Percentiles rank a stretch among this genome's conserved stretches.
These are phyloP conservation scores for Schizopora paradoxa DNA, from an alignment of 1,284 basidiomycete genomes.

Conservation along the genomic window DNA sequence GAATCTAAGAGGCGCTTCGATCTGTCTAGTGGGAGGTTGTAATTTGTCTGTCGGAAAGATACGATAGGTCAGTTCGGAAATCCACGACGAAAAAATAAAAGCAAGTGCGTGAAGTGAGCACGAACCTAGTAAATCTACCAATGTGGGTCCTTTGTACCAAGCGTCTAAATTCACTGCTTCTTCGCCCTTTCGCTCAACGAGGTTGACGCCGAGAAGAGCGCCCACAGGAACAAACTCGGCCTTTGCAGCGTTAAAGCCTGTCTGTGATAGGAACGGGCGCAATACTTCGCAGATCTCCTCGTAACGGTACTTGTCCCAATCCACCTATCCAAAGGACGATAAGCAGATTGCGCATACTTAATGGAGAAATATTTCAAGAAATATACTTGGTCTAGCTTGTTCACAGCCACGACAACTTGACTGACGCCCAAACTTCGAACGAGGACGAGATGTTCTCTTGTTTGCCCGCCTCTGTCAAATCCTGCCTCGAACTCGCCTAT, in stretches of 20 bases:
- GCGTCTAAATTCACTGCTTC: conserved; percentile 44
- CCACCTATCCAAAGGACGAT: conserved; percentile 58
- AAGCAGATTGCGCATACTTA: conserved; percentile 7
- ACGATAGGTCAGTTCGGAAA: neutral
- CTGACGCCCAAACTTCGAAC: conserved; percentile 93
- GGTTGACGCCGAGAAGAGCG: conserved; percentile 87
- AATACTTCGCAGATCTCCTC: conserved; percentile 77
- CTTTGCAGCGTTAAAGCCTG: conserved; percentile 79
- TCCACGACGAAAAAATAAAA: no score
- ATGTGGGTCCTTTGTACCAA: conserved; percentile 87
- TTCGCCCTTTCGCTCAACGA: conserved; percentile 49
- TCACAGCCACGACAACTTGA: conserved; percentile 89
- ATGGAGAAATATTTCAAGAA: neutral
- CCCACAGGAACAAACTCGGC: conserved; percentile 86
- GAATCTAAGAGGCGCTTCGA: conserved; percentile 75
- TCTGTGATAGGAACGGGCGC: conserved; percentile 78
- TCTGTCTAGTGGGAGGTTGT: conserved; percentile 76
- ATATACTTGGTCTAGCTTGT: conserved; percentile 87
- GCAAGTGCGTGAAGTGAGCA: neutral
- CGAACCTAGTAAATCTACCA: conserved; percentile 82
- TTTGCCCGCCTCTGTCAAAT: conserved; percentile 92
- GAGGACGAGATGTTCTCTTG: conserved; percentile 91
- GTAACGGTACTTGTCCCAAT: conserved; percentile 80
- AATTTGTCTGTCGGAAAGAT: conserved; percentile 34
- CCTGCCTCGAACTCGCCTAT: conserved; percentile 95